Evolutionary conservation across 192 early-diverging fungal genomes (phyloP).

Genomic region (Coemansia reversa): DNA sequence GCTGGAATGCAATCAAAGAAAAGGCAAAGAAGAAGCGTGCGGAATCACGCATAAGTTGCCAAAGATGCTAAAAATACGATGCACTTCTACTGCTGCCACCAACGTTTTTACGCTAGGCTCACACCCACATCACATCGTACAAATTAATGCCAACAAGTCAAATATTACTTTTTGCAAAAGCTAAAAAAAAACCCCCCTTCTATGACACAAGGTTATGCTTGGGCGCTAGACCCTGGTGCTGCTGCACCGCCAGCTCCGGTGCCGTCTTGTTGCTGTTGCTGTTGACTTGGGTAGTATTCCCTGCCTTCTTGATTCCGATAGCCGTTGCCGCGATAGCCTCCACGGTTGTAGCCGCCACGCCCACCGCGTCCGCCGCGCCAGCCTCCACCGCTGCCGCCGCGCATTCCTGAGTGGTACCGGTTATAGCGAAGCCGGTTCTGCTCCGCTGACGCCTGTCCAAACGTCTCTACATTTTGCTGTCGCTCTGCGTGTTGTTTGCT

Average conservation of each 20-base stretch:
- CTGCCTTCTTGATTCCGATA: slow-evolving; percentile 54
- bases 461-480: slow-evolving; percentile 92
- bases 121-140: not conserved
- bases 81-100: not conserved
- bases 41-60: not conserved
- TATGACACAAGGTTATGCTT: slow-evolving; percentile 5
- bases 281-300: slow-evolving; percentile 31
- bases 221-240: slow-evolving; percentile 14
- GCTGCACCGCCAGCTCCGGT: slow-evolving; percentile 9
- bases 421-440: slow-evolving; percentile 61
- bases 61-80: not conserved
- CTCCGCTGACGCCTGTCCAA: slow-evolving; percentile 83
- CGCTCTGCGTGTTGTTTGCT: slow-evolving; percentile 83
- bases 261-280: slow-evolving; percentile 32
- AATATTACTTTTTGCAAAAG: not conserved
- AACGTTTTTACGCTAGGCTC: not conserved
- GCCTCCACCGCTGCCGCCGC: slow-evolving; percentile 47
- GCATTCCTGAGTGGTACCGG: slow-evolving; percentile 54
- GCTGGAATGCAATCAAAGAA: not conserved
- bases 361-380: slow-evolving; percentile 44
- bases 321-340: slow-evolving; percentile 33
- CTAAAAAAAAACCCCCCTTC: not conserved
- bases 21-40: not conserved
- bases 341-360: slow-evolving; percentile 55
- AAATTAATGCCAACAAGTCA: not conserved